These are phyloP conservation scores for Solanum chiquidenum DNA, from an alignment of 257 asterid species.

Conservation along the genomic window DNA sequence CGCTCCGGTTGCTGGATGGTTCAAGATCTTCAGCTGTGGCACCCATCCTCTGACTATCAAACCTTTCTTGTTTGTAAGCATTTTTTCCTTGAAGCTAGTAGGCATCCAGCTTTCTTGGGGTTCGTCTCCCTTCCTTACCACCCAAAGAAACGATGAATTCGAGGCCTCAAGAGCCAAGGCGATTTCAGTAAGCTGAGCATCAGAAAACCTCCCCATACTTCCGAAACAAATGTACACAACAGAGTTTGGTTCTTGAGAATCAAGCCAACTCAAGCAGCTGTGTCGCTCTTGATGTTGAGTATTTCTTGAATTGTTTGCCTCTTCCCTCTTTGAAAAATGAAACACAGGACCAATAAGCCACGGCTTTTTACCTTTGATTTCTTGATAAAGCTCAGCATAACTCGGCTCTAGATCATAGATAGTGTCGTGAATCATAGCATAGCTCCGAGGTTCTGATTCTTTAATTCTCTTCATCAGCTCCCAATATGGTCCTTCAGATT, in stretches of 20 bases:
- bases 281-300: neutral
- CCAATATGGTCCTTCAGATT: neutral
- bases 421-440: conserved; percentile 5
- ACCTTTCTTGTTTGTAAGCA: neutral
- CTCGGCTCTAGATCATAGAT: conserved; percentile 13
- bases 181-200: conserved; percentile 11
- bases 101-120: conserved; percentile 1
- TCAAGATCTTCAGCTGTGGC: conserved; percentile 11
- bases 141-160: conserved; percentile 13
- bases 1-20: conserved; percentile 12
- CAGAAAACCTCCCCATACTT: conserved; percentile 1
- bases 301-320: neutral
- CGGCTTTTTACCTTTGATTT: conserved; percentile 1
- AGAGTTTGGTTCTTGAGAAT: neutral
- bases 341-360: conserved; percentile 20
- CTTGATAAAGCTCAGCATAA: conserved; percentile 8
- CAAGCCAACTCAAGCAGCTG: conserved; percentile 9
- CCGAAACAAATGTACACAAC: conserved; percentile 20
- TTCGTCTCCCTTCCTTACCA: neutral
- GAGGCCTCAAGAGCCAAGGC: conserved; percentile 12
- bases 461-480: neutral
- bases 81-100: conserved; percentile 8
- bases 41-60: conserved; percentile 18
- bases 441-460: conserved; percentile 10
- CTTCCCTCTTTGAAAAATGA: conserved; percentile 1